phyloP scores from a whole-genome alignment of 371 early-diverging fungal species.

The Mucor velutinosus region DNA sequence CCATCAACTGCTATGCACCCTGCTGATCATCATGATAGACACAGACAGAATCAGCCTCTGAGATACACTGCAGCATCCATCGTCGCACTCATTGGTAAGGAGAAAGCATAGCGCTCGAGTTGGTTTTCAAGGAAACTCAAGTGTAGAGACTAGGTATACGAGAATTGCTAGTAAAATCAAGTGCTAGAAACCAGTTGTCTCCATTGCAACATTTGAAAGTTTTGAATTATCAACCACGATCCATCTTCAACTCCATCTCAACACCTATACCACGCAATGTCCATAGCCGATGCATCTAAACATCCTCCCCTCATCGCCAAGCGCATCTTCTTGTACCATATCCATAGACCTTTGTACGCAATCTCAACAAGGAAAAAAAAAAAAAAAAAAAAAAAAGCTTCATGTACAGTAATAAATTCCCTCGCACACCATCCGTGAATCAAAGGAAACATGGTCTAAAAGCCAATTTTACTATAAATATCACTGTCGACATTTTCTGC shows the following conservation, averaged over 20 bases:
- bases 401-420: neutral
- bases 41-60: constrained; percentile 13
- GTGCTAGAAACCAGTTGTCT: neutral
- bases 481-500: neutral
- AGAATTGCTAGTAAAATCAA: constrained; percentile 4
- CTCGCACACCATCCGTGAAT: neutral
- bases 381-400: neutral
- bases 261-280: constrained; percentile 10
- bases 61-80: constrained; percentile 8
- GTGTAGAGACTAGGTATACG: neutral
- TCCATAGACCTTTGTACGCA: neutral
- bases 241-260: constrained; percentile 14
- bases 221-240: constrained; percentile 21
- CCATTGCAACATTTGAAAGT: constrained; percentile 20
- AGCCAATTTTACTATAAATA: neutral
- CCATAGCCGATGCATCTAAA: constrained; percentile 16
- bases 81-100: constrained; percentile 16
- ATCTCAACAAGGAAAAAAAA: neutral
- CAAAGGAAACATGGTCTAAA: neutral
- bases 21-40: constrained; percentile 8
- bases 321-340: neutral
- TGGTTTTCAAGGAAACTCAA: neutral
- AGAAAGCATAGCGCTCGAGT: neutral
- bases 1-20: neutral
- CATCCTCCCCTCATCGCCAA: too few relatives aligned